Conservation (phyloP, 768 basidiomycete genomes). For the Roridomyces roridus region DNA sequence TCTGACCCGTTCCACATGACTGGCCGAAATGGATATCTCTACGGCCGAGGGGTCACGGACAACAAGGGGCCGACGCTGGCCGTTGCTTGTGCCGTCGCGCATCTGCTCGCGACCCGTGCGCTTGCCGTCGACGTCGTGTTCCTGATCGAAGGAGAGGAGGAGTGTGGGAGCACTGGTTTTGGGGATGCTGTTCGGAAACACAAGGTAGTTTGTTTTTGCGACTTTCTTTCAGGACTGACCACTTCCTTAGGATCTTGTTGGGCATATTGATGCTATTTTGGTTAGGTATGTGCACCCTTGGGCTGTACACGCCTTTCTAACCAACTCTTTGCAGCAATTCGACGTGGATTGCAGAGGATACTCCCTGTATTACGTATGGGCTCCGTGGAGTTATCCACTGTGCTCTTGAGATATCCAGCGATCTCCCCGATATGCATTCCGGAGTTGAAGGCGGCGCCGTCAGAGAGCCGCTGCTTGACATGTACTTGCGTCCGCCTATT, state of each 20-base stretch:
- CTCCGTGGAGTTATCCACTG: constrained; percentile 94
- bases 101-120: constrained; percentile 71
- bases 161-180: constrained; percentile 91
- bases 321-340: constrained; percentile 68
- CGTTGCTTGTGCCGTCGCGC: constrained; percentile 87
- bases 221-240: constrained; percentile 5
- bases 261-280: constrained; percentile 86
- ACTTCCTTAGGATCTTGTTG: constrained; percentile 71
- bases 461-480: constrained; percentile 91
- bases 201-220: constrained; percentile 55
- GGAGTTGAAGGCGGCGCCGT: constrained; percentile 93
- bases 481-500: constrained; percentile 48
- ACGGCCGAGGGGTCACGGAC: constrained; percentile 91
- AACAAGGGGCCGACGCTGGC: constrained; percentile 97
- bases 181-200: constrained; percentile 73
- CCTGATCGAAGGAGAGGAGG: constrained; percentile 96
- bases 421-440: constrained; percentile 85
- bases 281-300: constrained; percentile 61
- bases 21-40: constrained; percentile 88
- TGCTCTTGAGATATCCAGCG: constrained; percentile 75
- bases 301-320: not conserved
- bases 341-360: constrained; percentile 93
- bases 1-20: constrained; percentile 84
- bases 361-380: constrained; percentile 95
- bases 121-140: constrained; percentile 89